Base-by-base conservation (phyloP, 495 filamentous ascomycete species). In the Penicilliopsis zonata region DNA sequence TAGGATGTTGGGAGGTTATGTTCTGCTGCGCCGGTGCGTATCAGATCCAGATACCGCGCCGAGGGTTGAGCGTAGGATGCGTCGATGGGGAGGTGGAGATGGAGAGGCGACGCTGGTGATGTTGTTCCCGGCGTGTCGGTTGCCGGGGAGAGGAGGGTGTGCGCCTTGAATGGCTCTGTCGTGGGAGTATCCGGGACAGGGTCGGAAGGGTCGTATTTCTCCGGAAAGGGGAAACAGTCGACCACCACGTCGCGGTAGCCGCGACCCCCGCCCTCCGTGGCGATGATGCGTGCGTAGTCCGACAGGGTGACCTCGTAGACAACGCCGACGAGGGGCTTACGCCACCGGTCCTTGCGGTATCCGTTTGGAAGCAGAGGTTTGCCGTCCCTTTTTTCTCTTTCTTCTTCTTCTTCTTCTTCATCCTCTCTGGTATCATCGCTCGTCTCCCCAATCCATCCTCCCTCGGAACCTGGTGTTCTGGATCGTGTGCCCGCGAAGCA, bases 291-390 rank as follows among this genome's bases (percentile, higher is more conserved):
- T 2, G 78, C 73, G 49, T 80, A 98, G 62, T 98, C 90, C 5
- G 60, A 46, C 2, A 59, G 51, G 2, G 85, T 90, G 16, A 96
- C 79, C 58, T 95, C 86, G 65, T 98, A 98, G 20, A 95, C 90
- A 13, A 94, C 82, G 26, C 90, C 90, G 27, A 94, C 69, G 8
- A 98, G 67, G 12, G 84, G 82, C 40, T 81, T 83, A 37, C 70
- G 56, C 82, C 85, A 87, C 17, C 46, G 61, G 28, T 59, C 55
- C 45, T 68, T 67, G 36, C 63, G 49, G 44, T 67, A 61, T 33
- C 57, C 39, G 2, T 30, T 16, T 14, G 23, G 14, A 41, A 22
- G 28, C 5, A 35, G 27, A 10, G 29, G 34, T 13, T 56, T n/a
- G 41, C 67, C 42, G n/a, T 37, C 40, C 8, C 37, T 28, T 34